phyloP scores from a whole-genome alignment of 2,329 filamentous ascomycete species.

The Raffaelea ambrosiae region DNA sequence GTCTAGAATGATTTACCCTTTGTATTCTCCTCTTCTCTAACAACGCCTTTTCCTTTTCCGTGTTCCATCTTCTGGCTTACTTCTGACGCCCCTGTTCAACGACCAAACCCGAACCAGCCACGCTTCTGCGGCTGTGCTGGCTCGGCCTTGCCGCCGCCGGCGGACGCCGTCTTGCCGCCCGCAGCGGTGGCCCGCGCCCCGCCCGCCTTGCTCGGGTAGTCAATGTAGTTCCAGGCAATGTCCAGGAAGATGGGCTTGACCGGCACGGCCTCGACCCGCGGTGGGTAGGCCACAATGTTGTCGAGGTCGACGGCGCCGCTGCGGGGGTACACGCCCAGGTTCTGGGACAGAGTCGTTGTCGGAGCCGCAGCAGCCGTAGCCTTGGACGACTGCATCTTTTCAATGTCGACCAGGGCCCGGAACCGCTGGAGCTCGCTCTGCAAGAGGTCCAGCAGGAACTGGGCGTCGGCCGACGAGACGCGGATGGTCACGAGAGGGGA shows the following conservation, averaged over 20 bases:
- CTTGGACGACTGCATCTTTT: conserved; percentile 49
- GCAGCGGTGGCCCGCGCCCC: not conserved
- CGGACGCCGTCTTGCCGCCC: conserved; percentile 11
- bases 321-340: conserved; percentile 65
- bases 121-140: conserved; percentile 47
- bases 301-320: conserved; percentile 58
- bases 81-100: conserved; percentile 29
- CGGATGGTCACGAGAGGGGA: conserved; percentile 56
- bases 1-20: no score
- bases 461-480: conserved; percentile 50
- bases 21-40: not conserved
- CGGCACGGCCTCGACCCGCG: conserved; percentile 71
- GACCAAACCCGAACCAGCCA: conserved; percentile 70
- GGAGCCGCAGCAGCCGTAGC: conserved; percentile 11
- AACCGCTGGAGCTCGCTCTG: conserved; percentile 68
- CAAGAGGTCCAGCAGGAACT: conserved; percentile 53
- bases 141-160: conserved; percentile 18
- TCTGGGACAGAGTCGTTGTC: conserved; percentile 52
- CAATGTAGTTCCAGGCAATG: conserved; percentile 95
- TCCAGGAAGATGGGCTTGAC: conserved; percentile 96
- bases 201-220: conserved; percentile 63
- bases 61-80: not conserved
- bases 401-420: conserved; percentile 78
- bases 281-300: conserved; percentile 81
- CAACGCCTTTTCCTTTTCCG: not conserved